These are phyloP conservation scores for Aspergillus amoenus DNA, from an alignment of 2,329 filamentous ascomycete genomes.

Conservation along the genomic window DNA sequence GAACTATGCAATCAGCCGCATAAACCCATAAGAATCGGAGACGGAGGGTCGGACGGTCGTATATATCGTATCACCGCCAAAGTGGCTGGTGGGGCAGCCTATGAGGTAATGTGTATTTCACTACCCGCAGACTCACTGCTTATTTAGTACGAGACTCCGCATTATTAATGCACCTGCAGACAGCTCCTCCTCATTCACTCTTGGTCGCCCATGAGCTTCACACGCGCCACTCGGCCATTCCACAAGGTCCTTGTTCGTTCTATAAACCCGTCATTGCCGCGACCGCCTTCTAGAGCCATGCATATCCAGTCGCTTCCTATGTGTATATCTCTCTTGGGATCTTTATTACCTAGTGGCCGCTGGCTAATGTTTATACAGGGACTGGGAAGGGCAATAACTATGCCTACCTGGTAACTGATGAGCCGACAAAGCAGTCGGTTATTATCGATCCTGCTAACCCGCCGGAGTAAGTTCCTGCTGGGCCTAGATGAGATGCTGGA, in stretches of 20 bases:
- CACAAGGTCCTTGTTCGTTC: conserved; percentile 9
- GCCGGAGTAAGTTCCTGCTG: conserved; percentile 42
- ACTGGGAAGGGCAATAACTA: conserved; percentile 50
- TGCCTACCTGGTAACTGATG: conserved; percentile 53
- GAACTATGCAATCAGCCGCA: too few species aligned
- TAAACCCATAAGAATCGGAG: too few species aligned
- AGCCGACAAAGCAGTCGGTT: conserved; percentile 50
- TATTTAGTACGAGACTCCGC: neutral
- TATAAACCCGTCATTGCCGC: neutral
- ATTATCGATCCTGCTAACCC: conserved; percentile 54
- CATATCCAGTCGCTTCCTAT: conserved; percentile 55
- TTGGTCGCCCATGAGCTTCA: conserved; percentile 31
- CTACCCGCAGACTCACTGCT: neutral
- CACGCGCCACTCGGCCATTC: conserved; percentile 23
- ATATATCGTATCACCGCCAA: neutral
- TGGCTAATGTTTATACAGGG: conserved; percentile 22
- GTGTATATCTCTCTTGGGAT: conserved; percentile 40
- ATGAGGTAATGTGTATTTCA: neutral
- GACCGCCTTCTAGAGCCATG: conserved; percentile 38
- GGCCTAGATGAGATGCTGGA: neutral
- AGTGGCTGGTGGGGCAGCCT: neutral
- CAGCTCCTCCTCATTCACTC: neutral
- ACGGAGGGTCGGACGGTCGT: too few species aligned
- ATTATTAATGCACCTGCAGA: neutral
- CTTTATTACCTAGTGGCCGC: neutral